Conservation (phyloP, 2,329 filamentous ascomycete species). For the Tolypocladium nubicola region DNA sequence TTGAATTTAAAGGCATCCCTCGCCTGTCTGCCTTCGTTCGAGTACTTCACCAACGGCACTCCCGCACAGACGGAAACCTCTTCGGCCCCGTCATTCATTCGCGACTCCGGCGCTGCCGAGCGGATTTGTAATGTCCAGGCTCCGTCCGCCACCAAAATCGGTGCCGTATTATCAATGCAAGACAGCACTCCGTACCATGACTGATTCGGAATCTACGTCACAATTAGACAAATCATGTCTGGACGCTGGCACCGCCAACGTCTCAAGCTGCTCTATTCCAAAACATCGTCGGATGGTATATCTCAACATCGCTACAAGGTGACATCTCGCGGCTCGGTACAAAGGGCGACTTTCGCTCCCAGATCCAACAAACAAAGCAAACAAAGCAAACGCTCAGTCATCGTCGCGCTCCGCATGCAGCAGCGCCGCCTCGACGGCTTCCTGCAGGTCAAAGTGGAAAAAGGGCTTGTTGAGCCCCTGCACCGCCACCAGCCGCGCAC, state of each 20-base stretch:
- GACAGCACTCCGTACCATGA: no score
- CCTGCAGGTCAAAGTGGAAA: constrained; percentile 41
- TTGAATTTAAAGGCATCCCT: background rate
- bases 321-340: background rate
- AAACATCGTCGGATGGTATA: background rate
- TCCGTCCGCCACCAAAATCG: background rate
- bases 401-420: constrained; percentile 18
- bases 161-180: background rate
- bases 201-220: no score
- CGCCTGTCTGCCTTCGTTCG: no score
- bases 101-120: background rate
- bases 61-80: background rate
- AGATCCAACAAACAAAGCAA: background rate
- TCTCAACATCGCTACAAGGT: background rate
- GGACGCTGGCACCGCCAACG: background rate
- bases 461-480: constrained; percentile 38
- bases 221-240: no score
- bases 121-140: background rate
- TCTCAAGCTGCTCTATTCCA: background rate
- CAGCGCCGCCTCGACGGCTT: constrained; percentile 34
- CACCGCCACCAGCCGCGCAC: constrained; percentile 23
- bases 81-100: background rate
- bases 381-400: constrained; percentile 1
- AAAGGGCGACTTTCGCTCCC: background rate
- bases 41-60: no score